Evolutionary conservation across 106 monocot genomes (phyloP), one percentile per base, ranked within the genome.

Genomic region (Vanilla planifolia): DNA sequence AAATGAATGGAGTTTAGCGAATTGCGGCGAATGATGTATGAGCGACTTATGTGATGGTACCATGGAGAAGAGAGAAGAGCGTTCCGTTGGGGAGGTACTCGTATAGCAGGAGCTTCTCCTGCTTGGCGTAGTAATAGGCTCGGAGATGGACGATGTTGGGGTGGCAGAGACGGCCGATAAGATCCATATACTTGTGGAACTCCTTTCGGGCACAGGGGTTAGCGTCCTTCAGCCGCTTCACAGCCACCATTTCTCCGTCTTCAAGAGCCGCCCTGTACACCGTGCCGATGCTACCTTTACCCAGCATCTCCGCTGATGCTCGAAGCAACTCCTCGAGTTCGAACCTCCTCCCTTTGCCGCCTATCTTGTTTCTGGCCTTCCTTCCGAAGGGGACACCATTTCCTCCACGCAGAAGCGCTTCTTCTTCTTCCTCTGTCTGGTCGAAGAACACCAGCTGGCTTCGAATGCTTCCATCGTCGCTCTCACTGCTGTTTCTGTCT

Each of bases 51-150:
- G n/a, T n/a, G n/a, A n/a, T n/a, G 28, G 22, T 69, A 70, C 74
- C 69, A 52, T 81, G 85, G 46, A 85, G 77, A 43, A 56, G 43
- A 29, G 55, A 43, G 59, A 63, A 51, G 59, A 85, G 71, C 37
- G 43, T 77, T 42, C 73, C 76, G 44, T 79, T 80, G 61, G 85
- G 80, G 43, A 80, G 73, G 67, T 66, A 85, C 52, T 85, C 80
- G 77, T 85, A 85, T 66, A 85, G 70, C 23, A 85, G 80, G 48
- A 85, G 80, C 55, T 80, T 85, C 71, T 80, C 85, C 66, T 85
- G 77, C 15, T 52, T 59, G 42, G 80, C 85, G 71, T 70, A 85
- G 73, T 80, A 85, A 74, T 79, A 85, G 22, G 85, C 85, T 8
- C 69, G 45, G 51, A 85, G 80, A 9, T 45, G 60, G 37, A 85